phyloP scores from a whole-genome alignment of 345 rosid genomes.

The Syzygium grande region DNA sequence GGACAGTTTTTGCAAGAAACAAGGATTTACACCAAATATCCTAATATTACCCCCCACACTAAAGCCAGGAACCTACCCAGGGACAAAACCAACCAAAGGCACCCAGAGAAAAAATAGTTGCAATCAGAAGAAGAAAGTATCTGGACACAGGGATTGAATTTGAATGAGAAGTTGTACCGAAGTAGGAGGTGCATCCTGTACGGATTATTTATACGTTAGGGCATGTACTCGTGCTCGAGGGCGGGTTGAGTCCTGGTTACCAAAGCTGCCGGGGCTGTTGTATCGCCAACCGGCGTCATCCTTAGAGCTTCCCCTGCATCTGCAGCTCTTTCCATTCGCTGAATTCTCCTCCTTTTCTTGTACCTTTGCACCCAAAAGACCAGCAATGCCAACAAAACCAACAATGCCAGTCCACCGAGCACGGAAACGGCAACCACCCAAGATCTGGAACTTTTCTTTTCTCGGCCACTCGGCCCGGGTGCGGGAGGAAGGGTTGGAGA shows the following conservation, averaged over 20 bases:
- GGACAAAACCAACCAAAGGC: neutral
- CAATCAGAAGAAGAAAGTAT: neutral
- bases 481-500: neutral
- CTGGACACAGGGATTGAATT: neutral
- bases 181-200: neutral
- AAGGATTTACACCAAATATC: neutral
- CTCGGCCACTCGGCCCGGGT: constrained; percentile 6
- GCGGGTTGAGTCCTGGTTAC: constrained; percentile 79
- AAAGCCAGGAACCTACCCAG: neutral
- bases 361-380: constrained; percentile 45
- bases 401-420: constrained; percentile 49
- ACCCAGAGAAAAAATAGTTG: neutral
- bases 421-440: constrained; percentile 74
- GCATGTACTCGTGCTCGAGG: constrained; percentile 80
- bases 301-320: constrained; percentile 81
- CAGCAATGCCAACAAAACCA: constrained; percentile 37
- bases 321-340: constrained; percentile 84
- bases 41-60: neutral
- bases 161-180: neutral
- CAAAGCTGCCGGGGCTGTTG: constrained; percentile 65
- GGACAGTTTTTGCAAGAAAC: neutral
- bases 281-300: constrained; percentile 57
- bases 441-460: constrained; percentile 19
- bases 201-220: constrained; percentile 13
- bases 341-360: constrained; percentile 50